Evolutionary conservation across 2,329 filamentous ascomycete species (phyloP), one percentile per base, ranked within the genome.

Genomic region (Pestalotiopsis sp.): DNA sequence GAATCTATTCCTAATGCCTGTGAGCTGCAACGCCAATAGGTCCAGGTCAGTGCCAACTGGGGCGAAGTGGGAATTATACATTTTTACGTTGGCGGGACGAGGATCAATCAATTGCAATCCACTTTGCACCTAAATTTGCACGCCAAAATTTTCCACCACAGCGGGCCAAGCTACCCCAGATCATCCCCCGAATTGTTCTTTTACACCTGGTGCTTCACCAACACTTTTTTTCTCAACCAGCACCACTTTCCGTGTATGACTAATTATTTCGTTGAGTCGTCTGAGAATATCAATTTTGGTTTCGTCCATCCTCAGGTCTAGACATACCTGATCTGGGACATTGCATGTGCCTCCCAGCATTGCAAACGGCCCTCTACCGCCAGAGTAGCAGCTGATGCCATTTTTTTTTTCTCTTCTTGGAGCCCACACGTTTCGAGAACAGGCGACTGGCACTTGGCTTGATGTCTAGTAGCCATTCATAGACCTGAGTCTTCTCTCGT

Each of bases 111-210:
- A 45, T 45, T 17, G 31, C 41, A 45, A 52, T 52, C 45, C 45
- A 52, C 45, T 52, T 36, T 52, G 45, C 45, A 52, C 45, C 45
- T 9, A 52, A 52, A n/a, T 52, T 52, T 52, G 45, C 45, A 52
- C 41, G 13, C 45, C 45, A 52, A 52, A 52, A 52, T 52, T 52
- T 52, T 52, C 45, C 45, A 36, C 45, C 17, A 17, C 59, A 36
- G 59, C 57, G 70, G 68, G 65, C 68, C 69, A 58, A 45, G 36
- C 14, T 65, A 49, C 60, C 56, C 68, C 27, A 36, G 38, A 64
- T 13, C 36, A 20, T 64, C 38, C 60, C 38, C 62, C 62, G 38
- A 14, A 64, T 64, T 64, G 20, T 49, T 49, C 25, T n/a, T 64
- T 60, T 14, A 27, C 45, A 52, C 14, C 31, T 36, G 31, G 31